Conservation (phyloP, 805 yeast species). For the Candida coleopterorum region DNA sequence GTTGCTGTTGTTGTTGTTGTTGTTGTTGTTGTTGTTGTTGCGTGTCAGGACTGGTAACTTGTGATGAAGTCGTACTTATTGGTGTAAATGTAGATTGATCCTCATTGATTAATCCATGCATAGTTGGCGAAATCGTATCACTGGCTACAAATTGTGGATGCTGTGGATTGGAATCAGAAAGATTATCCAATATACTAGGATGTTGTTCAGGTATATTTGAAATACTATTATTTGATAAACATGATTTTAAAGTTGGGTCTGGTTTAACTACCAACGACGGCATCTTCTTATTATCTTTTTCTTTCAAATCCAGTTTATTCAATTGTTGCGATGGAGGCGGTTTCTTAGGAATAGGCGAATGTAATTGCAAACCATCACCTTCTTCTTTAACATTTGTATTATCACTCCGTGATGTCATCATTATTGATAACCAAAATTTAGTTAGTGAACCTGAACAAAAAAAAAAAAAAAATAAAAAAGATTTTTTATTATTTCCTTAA, state of each 20-base stretch:
- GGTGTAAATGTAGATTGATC: neutral
- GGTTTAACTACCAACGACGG: slow-evolving; percentile 14
- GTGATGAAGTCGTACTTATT: neutral
- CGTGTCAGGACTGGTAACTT: neutral
- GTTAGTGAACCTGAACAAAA: no score
- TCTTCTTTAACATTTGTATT: neutral
- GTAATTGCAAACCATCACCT: neutral
- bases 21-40: slow-evolving; percentile 5
- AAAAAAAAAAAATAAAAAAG: no score
- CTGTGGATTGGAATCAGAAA: neutral
- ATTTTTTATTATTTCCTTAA: no score
- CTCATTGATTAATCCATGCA: slow-evolving; percentile 12
- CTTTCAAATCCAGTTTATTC: neutral
- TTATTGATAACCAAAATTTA: no score
- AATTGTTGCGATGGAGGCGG: neutral
- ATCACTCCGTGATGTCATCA: no score
- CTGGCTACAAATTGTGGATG: slow-evolving; percentile 14
- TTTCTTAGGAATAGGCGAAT: neutral
- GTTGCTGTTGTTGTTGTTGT: no score
- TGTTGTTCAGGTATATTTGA: neutral
- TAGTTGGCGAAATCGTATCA: slow-evolving; percentile 16
- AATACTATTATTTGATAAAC: slow-evolving; percentile 9
- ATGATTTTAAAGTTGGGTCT: slow-evolving; percentile 17
- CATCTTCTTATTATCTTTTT: slow-evolving; percentile 5
- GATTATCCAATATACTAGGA: neutral